Conservation (phyloP, 1,284 basidiomycete genomes). For the Entoloma clypeatum region DNA sequence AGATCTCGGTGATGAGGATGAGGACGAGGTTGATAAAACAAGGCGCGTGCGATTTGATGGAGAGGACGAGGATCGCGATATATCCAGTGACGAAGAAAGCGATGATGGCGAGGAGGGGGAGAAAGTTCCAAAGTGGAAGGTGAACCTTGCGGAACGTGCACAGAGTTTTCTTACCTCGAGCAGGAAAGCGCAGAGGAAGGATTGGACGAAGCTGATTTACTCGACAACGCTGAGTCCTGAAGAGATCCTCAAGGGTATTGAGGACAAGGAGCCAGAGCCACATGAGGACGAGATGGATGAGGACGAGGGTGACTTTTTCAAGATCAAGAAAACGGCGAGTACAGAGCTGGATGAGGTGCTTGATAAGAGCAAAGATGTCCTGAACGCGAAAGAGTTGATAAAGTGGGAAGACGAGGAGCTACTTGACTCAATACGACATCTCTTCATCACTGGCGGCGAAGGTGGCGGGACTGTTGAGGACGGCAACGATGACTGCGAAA, state of each 20-base stretch:
- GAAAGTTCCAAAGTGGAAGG: conserved; percentile 73
- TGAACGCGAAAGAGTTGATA: conserved; percentile 49
- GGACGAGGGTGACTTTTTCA: conserved; percentile 76
- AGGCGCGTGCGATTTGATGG: too few species aligned
- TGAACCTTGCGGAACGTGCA: conserved; percentile 64
- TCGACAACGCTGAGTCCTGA: conserved; percentile 65
- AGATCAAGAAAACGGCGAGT: conserved; percentile 41
- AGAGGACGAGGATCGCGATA: conserved; percentile 38
- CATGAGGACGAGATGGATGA: conserved; percentile 34
- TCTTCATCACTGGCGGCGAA: conserved; percentile 87
- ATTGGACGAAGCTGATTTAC: conserved; percentile 91
- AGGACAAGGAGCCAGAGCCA: conserved; percentile 22
- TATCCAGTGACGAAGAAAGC: conserved; percentile 36
- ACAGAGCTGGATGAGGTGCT: conserved; percentile 49
- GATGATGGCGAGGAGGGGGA: conserved; percentile 43
- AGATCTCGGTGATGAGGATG: conserved; percentile 59
- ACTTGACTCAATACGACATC: conserved; percentile 80
- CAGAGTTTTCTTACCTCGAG: conserved; percentile 45
- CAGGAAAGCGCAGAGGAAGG: conserved; percentile 43
- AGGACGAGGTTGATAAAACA: conserved; percentile 52
- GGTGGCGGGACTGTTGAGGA: conserved; percentile 37
- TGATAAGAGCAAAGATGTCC: conserved; percentile 68
- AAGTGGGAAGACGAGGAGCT: conserved; percentile 84
- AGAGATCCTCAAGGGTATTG: conserved; percentile 56
- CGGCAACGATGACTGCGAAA: conserved; percentile 39